Percentiles rank a stretch among this genome's conserved stretches.
phyloP scores from a whole-genome alignment of 495 filamentous ascomycete genomes.

The Apiosordaria backusii region DNA sequence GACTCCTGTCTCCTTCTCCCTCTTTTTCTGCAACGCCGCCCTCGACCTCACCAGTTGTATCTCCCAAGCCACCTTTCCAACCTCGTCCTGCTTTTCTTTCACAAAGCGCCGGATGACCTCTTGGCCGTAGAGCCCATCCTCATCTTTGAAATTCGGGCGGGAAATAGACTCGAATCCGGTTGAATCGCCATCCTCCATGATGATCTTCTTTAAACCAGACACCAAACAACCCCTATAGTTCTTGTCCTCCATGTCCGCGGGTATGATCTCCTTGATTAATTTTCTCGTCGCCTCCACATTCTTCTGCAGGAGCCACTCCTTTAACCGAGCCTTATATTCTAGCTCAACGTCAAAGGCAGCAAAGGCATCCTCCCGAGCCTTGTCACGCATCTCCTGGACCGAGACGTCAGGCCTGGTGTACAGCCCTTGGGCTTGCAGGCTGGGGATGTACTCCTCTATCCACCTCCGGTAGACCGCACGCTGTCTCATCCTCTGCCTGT shows the following conservation, averaged over 20 bases:
- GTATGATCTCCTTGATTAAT: constrained; percentile 36
- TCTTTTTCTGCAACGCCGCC: constrained; percentile 24
- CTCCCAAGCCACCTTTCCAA: constrained; percentile 33
- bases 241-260: constrained; percentile 13
- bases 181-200: constrained; percentile 31
- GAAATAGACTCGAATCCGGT: constrained; percentile 28
- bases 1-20: not conserved
- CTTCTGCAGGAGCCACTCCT: constrained; percentile 29
- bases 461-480: constrained; percentile 50
- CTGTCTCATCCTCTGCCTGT: constrained; percentile 44
- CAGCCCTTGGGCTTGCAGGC: constrained; percentile 32
- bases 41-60: constrained; percentile 22
- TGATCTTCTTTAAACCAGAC: constrained; percentile 36
- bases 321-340: constrained; percentile 26
- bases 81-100: constrained; percentile 29
- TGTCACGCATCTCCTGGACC: constrained; percentile 22
- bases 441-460: constrained; percentile 53
- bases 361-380: constrained; percentile 36
- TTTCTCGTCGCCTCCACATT: constrained; percentile 28
- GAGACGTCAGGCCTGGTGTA: constrained; percentile 17
- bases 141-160: constrained; percentile 19
- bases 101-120: constrained; percentile 37
- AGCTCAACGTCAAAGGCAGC: constrained; percentile 29
- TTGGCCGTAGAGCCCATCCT: constrained; percentile 39
- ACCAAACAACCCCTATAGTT: constrained; percentile 24